phyloP scores from a whole-genome alignment of 139 green algal genomes.

The Nannochloris sp. region DNA sequence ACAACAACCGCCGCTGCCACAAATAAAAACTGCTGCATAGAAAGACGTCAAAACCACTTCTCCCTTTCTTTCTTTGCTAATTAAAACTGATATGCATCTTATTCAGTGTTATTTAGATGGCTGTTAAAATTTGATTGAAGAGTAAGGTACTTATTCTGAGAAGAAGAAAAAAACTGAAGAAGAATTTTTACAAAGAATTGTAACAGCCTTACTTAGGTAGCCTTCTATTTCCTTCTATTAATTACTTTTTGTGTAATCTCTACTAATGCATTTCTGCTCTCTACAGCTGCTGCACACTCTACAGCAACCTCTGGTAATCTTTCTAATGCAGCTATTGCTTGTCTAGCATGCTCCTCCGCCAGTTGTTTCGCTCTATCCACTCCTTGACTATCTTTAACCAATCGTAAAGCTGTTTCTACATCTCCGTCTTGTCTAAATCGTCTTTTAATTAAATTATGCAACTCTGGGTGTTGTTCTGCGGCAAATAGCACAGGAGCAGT shows the following conservation, averaged over 20 bases:
- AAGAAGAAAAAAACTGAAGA: neutral
- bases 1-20: no score
- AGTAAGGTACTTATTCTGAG: no score
- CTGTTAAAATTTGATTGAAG: no score
- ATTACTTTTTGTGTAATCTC: conserved; percentile 1
- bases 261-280: neutral
- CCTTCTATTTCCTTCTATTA: conserved; percentile 4
- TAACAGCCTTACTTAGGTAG: no score
- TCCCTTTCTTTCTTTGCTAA: neutral
- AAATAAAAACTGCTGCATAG: no score
- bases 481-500: conserved; percentile 90
- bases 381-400: conserved; percentile 10
- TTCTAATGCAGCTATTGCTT: neutral
- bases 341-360: neutral
- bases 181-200: no score
- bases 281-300: neutral
- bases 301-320: neutral
- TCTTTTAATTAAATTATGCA: conserved; percentile 63
- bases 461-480: conserved; percentile 54
- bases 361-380: conserved; percentile 8
- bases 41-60: no score
- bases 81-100: no score
- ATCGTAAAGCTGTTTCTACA: conserved; percentile 13
- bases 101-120: no score
- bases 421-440: conserved; percentile 69